Conservation (phyloP, 2,329 filamentous ascomycete species). For the Dothiorella sarmentorum region DNA sequence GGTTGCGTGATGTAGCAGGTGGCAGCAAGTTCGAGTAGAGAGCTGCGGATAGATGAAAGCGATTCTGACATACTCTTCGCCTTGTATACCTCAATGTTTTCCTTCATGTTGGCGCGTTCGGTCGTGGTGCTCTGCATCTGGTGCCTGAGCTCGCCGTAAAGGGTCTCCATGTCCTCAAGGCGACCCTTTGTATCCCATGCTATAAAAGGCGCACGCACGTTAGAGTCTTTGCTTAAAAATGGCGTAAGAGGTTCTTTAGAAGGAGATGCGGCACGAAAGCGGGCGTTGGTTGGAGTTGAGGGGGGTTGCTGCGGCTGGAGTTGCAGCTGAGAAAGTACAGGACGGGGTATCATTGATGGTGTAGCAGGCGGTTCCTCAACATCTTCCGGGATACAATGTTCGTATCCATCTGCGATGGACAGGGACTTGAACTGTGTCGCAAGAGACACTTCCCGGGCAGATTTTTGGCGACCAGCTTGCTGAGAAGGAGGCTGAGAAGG, state of each 20-base stretch:
- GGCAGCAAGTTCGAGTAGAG: constrained; percentile 8
- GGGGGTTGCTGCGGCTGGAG: constrained; percentile 12
- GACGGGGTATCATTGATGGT: constrained; percentile 15
- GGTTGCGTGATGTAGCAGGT: neutral
- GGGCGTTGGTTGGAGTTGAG: neutral
- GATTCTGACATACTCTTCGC: constrained; percentile 59
- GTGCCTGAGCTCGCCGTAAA: constrained; percentile 69
- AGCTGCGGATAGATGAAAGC: constrained; percentile 12
- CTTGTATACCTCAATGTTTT: constrained; percentile 71
- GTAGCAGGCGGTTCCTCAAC: constrained; percentile 14
- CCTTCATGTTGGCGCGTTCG: constrained; percentile 67
- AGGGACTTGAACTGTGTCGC: constrained; percentile 8
- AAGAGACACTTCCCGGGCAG: constrained; percentile 10
- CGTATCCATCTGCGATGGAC: neutral
- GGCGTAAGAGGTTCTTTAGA: constrained; percentile 22
- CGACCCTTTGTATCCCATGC: constrained; percentile 77
- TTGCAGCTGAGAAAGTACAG: constrained; percentile 19
- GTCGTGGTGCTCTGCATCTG: constrained; percentile 67
- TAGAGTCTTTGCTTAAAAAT: constrained; percentile 73
- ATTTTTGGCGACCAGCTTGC: neutral
- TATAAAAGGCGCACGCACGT: constrained; percentile 54
- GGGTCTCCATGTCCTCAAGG: constrained; percentile 70
- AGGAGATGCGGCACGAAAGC: constrained; percentile 1
- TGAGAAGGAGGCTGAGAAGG: neutral
- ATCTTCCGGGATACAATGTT: constrained; percentile 14